Base-by-base conservation (phyloP, 2,329 filamentous ascomycete genomes). In the Penicillium sp. region DNA sequence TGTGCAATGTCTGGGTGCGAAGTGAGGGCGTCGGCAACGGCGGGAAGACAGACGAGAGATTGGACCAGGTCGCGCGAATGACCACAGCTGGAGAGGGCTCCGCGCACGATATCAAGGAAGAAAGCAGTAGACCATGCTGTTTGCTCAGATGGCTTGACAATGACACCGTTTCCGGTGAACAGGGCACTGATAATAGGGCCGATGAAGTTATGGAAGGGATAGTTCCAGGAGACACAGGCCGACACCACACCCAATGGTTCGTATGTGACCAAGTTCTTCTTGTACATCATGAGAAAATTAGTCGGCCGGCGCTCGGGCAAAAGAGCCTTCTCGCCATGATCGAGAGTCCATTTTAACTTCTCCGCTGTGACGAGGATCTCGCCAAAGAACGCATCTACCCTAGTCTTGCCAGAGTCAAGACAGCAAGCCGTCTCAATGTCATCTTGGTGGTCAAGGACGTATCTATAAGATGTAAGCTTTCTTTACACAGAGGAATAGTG, bases 191-290 rank as follows among this genome's bases (percentile, higher is more conserved):
- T 93, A 50, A 95, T 77, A 10, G 90, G 92, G 0, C 85, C 87
- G 31, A 96, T 78, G 47, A 96, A 73, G 66, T 98, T 98, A 69
- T 98, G 92, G 65, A 96, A 94, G 30, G 86, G 81, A 61, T 88
- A 96, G 70, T 98, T 98, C 92, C 92, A 98, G 59, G 85, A 92
- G 29, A 98, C 87, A 35, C 90, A 82, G 12, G 92, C 90, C 8
- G 87, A 83, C 4, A 98, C 85, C 23, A 98, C 87, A 11, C 92
- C 92, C 13, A 96, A 71, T 10, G 92, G 90, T 65, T 98, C 89
- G 64, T 94, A 98, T 33, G 77, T 71, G 17, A 98, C 88, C 45
- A 81, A 82, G 59, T 95, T 95, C 61, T 77, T 80, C 74, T 98
- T 98, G 68, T 96, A 95, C 67, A 81, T 78, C 87, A 98, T 93